phyloP scores from a whole-genome alignment of 768 basidiomycete species.

The Trametes meyenii region DNA sequence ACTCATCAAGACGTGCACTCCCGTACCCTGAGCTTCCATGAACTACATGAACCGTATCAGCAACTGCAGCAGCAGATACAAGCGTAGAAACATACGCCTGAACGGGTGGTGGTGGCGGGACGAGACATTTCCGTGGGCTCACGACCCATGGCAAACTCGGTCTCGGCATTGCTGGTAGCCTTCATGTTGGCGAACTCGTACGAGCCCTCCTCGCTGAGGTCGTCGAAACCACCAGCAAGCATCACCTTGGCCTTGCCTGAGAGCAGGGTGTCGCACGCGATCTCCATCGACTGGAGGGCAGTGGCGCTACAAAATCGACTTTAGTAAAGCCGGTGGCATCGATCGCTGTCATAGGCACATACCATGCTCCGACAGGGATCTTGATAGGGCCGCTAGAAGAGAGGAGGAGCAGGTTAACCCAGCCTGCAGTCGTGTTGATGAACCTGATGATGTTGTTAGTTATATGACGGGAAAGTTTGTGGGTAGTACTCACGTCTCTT shows the following conservation, averaged over 20 bases:
- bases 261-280: constrained; percentile 93
- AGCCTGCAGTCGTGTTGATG: constrained; percentile 98
- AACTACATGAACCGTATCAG: constrained; percentile 48
- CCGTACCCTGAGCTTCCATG: constrained; percentile 97
- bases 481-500: constrained; percentile 80
- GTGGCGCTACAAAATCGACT: constrained; percentile 79
- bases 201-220: constrained; percentile 97
- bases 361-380: constrained; percentile 99
- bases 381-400: constrained; percentile 98
- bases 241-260: constrained; percentile 98
- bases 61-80: neutral
- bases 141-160: constrained; percentile 98
- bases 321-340: too few species aligned
- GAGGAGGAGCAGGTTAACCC: constrained; percentile 93
- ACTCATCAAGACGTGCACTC: constrained; percentile 96
- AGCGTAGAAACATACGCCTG: constrained; percentile 63
- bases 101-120: constrained; percentile 92
- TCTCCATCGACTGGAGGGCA: constrained; percentile 96
- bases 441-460: constrained; percentile 54
- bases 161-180: constrained; percentile 95
- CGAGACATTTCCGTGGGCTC: constrained; percentile 99
- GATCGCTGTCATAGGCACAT: too few species aligned
- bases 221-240: constrained; percentile 98
- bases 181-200: constrained; percentile 99
- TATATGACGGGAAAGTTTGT: neutral